Base-by-base conservation (phyloP, 2,329 filamentous ascomycete species). In the Paecilomyces dactylethromorphus region DNA sequence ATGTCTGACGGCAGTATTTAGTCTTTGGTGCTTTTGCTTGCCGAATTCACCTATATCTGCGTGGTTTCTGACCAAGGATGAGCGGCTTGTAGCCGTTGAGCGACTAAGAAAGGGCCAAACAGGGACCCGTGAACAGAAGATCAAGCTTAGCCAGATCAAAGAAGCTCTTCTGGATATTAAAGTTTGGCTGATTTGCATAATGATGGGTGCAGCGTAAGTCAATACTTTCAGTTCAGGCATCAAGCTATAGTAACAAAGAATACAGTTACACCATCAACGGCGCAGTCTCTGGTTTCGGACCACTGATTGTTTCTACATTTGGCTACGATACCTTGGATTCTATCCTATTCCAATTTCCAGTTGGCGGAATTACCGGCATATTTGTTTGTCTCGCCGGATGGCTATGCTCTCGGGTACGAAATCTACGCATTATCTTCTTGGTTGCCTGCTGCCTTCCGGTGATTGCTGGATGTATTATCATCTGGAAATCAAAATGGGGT, bases 321-420 rank as follows among this genome's bases (percentile, higher is more conserved):
- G 87, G 87, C 58, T 90, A 82, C 74, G 79, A 79, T 22, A 80
- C 83, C 0, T 79, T 88, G 0, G 79, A 87, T 32, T 83, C 86
- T 0, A 90, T 92, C 60, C 78, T 91, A 0, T 86, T 88, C 68
- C 89, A 92, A 65, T 91, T 92, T 60, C 89, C 89, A 0, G 80
- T 91, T 0, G 89, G 88, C 1, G 87, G 76, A 0, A 69, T 92
- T n/a, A 88, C 85, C 66, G 81, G 88, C 60, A 74, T 90, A 54
- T 80, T 81, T 55, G 90, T 92, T 57, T 79, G 89, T 0, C 66
- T 85, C 0, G 87, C 84, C 2, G 89, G 89, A 0, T 90, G 80
- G 63, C 75, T 91, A 1, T 83, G 84, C 4, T 81, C 84, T 0
- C 77, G 79, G 1, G 76, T 87, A 56, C 79, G 76, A 1, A 87